Percentiles rank a stretch among this genome's conserved stretches.
Evolutionary conservation across 768 basidiomycete species (phyloP).

Genomic region (Pholiota conissans): DNA sequence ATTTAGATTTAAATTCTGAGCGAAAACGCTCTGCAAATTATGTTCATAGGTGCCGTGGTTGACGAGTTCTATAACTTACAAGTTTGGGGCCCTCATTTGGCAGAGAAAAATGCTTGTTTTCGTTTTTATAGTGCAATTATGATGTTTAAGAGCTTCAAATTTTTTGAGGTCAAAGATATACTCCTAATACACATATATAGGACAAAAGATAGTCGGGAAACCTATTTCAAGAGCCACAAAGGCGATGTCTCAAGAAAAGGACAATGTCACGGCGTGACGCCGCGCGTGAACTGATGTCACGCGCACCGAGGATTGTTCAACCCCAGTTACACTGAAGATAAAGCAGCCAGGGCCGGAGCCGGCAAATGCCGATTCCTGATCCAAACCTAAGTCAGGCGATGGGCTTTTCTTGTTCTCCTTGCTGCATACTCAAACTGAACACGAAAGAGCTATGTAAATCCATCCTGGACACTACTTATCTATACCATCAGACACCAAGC

Average conservation of each 20-base stretch:
- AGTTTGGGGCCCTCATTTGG: not conserved
- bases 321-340: not conserved
- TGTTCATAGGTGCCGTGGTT: not conserved
- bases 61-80: not conserved
- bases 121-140: not conserved
- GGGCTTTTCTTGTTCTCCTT: too few relatives aligned
- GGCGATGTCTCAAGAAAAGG: not conserved
- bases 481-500: too few relatives aligned
- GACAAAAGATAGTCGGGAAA: not conserved
- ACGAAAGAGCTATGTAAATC: too few relatives aligned
- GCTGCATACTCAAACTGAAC: too few relatives aligned
- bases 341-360: too few relatives aligned
- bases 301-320: not conserved
- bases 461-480: too few relatives aligned
- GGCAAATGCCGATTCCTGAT: too few relatives aligned
- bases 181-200: not conserved
- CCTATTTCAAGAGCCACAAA: not conserved
- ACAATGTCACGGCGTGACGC: not conserved
- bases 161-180: not conserved
- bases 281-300: not conserved
- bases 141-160: not conserved
- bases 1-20: not conserved
- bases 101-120: not conserved
- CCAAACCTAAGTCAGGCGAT: too few relatives aligned
- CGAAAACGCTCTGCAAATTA: not conserved